Percentiles rank a stretch among this genome's conserved stretches.
These are phyloP conservation scores for Wakefieldia striispora DNA, from an alignment of 768 basidiomycete genomes.

Conservation along the genomic window DNA sequence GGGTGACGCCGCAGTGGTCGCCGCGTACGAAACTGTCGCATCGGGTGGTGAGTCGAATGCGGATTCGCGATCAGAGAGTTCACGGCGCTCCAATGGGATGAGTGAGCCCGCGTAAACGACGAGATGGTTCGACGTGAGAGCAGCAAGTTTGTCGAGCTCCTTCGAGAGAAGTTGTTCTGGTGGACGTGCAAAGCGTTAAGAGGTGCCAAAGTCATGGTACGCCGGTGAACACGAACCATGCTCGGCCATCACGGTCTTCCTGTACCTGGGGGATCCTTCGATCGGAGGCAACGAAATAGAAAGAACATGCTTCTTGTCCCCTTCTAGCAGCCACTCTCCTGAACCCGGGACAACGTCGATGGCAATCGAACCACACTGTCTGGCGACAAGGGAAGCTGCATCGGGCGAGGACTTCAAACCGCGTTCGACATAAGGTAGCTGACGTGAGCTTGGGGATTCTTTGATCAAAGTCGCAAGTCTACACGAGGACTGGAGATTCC, in stretches of 20 bases:
- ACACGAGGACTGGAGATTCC: slow-evolving; percentile 52
- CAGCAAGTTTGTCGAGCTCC: slow-evolving; percentile 49
- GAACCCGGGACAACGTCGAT: slow-evolving; percentile 43
- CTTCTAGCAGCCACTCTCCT: slow-evolving; percentile 34
- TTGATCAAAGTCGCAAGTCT: slow-evolving; percentile 47
- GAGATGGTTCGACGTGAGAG: slow-evolving; percentile 57
- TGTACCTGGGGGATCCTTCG: slow-evolving; percentile 38
- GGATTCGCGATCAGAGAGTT: slow-evolving; percentile 27
- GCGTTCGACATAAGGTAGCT: slow-evolving; percentile 57
- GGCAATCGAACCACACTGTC: slow-evolving; percentile 52
- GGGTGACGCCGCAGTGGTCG: slow-evolving; percentile 31
- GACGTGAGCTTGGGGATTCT: slow-evolving; percentile 52
- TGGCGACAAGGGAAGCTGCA: slow-evolving; percentile 44
- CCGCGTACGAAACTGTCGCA: slow-evolving; percentile 26
- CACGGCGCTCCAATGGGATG: slow-evolving; percentile 41
- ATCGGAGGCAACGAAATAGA: slow-evolving; percentile 52
- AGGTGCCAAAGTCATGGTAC: not conserved
- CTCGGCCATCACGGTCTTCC: slow-evolving; percentile 48
- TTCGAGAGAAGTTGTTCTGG: slow-evolving; percentile 45
- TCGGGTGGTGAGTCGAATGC: slow-evolving; percentile 29
- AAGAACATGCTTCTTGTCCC: slow-evolving; percentile 52
- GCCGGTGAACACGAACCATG: slow-evolving; percentile 46
- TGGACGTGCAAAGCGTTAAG: slow-evolving; percentile 21
- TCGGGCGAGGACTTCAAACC: slow-evolving; percentile 29
- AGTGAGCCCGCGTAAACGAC: slow-evolving; percentile 63